These are phyloP conservation scores for Carpinus fangiana DNA, from an alignment of 306 rosid genomes.

Conservation along the genomic window DNA sequence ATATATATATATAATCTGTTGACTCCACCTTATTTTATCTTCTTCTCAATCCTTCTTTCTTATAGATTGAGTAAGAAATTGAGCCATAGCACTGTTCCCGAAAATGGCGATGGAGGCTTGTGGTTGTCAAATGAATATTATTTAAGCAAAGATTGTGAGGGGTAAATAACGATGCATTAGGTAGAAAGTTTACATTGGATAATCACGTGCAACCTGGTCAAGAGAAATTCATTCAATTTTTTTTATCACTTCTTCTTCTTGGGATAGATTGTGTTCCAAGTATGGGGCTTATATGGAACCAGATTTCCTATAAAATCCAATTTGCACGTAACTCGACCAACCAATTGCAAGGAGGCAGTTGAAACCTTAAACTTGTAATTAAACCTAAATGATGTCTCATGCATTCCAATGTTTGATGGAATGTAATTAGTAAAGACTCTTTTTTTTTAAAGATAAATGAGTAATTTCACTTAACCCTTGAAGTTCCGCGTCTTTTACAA, in stretches of 20 bases:
- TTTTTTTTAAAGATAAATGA: background rate
- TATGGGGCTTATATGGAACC: background rate
- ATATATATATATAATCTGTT: no score
- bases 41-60: background rate
- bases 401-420: background rate
- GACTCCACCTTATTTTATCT: background rate
- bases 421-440: background rate
- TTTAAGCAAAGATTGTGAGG: background rate
- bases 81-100: background rate
- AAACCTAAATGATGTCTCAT: slow-evolving; percentile 15
- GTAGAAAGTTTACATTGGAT: slow-evolving; percentile 30
- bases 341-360: background rate
- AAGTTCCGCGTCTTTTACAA: no score
- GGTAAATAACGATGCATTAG: slow-evolving; percentile 14
- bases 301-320: no score
- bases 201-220: slow-evolving; percentile 19
- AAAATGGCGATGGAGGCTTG: background rate
- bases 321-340: no score
- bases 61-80: background rate
- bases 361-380: background rate
- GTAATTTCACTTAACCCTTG: no score
- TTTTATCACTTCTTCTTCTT: background rate
- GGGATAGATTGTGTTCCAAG: slow-evolving; percentile 25
- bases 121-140: background rate
- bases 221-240: slow-evolving; percentile 11